These are phyloP conservation scores for Bipolaris bicolor DNA, from an alignment of 2,329 filamentous ascomycete species.

Conservation along the genomic window DNA sequence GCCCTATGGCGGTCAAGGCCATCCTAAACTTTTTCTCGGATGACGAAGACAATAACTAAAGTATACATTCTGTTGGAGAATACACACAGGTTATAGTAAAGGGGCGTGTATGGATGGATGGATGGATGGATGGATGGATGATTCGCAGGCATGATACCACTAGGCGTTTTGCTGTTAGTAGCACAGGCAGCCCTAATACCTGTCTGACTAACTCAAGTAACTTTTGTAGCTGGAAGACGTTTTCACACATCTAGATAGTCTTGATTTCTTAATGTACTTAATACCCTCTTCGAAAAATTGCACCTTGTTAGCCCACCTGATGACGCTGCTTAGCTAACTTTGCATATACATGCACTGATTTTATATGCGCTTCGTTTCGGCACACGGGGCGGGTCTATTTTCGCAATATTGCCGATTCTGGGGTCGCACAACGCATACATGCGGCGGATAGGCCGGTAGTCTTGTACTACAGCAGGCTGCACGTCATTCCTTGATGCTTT, in stretches of 20 bases:
- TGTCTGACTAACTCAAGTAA: conserved; percentile 7
- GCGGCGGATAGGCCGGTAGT: background rate
- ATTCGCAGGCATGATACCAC: conserved; percentile 29
- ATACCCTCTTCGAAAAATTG: conserved; percentile 9
- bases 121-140: conserved; percentile 17
- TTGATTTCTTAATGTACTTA: conserved; percentile 16
- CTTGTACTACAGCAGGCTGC: too few species aligned
- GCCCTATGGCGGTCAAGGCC: conserved; percentile 80
- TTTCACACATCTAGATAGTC: conserved; percentile 15
- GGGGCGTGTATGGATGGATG: conserved; percentile 15
- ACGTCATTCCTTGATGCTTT: background rate
- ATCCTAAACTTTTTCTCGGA: conserved; percentile 90
- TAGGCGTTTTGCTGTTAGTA: conserved; percentile 20
- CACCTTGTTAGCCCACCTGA: background rate
- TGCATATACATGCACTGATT: background rate
- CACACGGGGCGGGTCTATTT: background rate
- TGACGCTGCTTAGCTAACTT: background rate
- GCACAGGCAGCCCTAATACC: conserved; percentile 6
- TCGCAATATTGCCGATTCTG: background rate
- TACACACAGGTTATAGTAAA: conserved; percentile 15
- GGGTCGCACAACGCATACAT: conserved; percentile 1
- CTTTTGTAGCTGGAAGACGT: conserved; percentile 7
- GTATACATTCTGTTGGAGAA: conserved; percentile 5
- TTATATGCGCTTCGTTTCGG: background rate
- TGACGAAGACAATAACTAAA: conserved; percentile 52